These are phyloP conservation scores for Trametes gibbosa DNA, from an alignment of 768 basidiomycete species.

Conservation along the genomic window DNA sequence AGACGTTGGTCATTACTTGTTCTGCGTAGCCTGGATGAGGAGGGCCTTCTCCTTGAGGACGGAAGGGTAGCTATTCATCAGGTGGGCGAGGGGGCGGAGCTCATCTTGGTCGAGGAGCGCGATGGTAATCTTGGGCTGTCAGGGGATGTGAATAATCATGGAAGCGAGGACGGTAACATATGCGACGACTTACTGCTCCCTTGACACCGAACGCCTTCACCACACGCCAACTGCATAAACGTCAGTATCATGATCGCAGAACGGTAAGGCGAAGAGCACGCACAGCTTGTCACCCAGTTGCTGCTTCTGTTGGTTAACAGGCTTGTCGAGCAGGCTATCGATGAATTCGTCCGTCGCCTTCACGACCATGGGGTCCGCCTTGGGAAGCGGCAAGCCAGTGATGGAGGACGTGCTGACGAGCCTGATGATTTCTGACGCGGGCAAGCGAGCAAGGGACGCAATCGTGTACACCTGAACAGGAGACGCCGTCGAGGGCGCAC, in stretches of 20 bases:
- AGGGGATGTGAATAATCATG: background rate
- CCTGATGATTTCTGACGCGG: conserved; percentile 72
- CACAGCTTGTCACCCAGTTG: conserved; percentile 26
- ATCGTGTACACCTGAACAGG: conserved; percentile 50
- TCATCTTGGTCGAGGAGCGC: conserved; percentile 82
- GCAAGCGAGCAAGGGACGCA: conserved; percentile 64
- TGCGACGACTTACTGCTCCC: conserved; percentile 53
- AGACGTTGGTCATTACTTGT: conserved; percentile 18
- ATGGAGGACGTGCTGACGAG: conserved; percentile 49
- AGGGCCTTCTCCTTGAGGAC: conserved; percentile 78
- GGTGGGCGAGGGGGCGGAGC: conserved; percentile 75
- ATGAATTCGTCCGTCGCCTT: conserved; percentile 78
- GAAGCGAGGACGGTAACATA: background rate
- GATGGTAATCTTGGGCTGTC: conserved; percentile 81
- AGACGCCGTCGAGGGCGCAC: conserved; percentile 27
- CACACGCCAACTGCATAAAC: conserved; percentile 41
- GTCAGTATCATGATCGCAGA: background rate
- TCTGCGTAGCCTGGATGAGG: conserved; percentile 22
- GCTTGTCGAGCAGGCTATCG: conserved; percentile 76
- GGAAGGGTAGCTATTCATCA: conserved; percentile 83
- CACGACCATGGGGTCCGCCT: conserved; percentile 66
- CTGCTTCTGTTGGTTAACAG: conserved; percentile 45
- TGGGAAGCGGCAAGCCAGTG: conserved; percentile 57
- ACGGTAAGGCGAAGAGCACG: conserved; percentile 13
- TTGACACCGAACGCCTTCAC: conserved; percentile 82